A percentile compares a stretch with the other conserved stretches of the same genome.
Evolutionary conservation across 1,284 basidiomycete genomes (phyloP).

Genomic region (Taiwanofungus camphoratus): DNA sequence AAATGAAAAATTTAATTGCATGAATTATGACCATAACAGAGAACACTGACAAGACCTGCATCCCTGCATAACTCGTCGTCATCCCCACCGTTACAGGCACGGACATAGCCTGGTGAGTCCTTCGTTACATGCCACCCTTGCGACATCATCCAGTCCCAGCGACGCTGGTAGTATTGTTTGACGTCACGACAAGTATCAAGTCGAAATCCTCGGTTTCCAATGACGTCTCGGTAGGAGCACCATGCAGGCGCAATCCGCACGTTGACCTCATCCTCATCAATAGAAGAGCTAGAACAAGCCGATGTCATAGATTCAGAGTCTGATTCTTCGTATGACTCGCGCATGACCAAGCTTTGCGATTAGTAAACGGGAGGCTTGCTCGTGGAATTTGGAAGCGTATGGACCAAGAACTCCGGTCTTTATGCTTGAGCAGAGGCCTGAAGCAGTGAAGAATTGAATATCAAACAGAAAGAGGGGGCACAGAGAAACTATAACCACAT

Average conservation of each 20-base stretch:
- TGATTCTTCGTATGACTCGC: slow-evolving; percentile 20
- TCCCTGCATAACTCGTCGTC: slow-evolving; percentile 63
- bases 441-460: not conserved
- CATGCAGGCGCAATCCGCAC: slow-evolving; percentile 54
- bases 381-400: not conserved
- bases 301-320: slow-evolving; percentile 29
- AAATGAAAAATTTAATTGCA: slow-evolving; percentile 9
- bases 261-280: slow-evolving; percentile 61
- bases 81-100: slow-evolving; percentile 32
- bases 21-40: not conserved
- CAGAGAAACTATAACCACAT: too few relatives aligned
- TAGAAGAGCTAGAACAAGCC: slow-evolving; percentile 41
- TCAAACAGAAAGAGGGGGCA: not conserved
- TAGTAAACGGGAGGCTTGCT: not conserved
- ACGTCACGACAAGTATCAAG: slow-evolving; percentile 67
- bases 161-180: slow-evolving; percentile 44
- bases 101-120: slow-evolving; percentile 32
- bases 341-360: slow-evolving; percentile 4
- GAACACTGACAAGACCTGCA: slow-evolving; percentile 52
- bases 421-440: not conserved
- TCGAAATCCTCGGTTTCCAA: slow-evolving; percentile 48
- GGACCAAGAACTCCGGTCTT: not conserved
- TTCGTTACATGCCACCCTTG: slow-evolving; percentile 20
- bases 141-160: slow-evolving; percentile 24
- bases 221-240: slow-evolving; percentile 45